Base-by-base conservation (phyloP, 2,329 filamentous ascomycete genomes). In the Pochonia chlamydosporia region DNA sequence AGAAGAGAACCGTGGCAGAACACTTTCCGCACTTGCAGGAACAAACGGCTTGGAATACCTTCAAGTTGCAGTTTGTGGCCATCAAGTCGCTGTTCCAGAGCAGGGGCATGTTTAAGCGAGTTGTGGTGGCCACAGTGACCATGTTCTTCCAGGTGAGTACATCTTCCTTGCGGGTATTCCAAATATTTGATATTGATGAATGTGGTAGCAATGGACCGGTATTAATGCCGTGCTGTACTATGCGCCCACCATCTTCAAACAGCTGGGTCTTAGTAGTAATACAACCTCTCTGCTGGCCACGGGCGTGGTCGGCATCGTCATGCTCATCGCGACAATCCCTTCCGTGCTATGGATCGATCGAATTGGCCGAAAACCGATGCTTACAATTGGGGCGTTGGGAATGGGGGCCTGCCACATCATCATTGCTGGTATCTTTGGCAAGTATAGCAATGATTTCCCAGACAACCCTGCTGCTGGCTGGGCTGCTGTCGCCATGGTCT, bases 401-500 rank as follows among this genome's bases (percentile, higher is more conserved):
- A 89, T 89, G 84, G 81, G 74, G 2, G 53, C 73, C 4, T 87
- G 81, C 57, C 85, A 88, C 59, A 78, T 89, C 54, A 84, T 89
- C 56, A 82, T 89, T 47, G 84, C 84, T 1, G 73, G 80, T 33
- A 85, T 89, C 49, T 75, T 84, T 4, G 86, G 81, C 30, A 78
- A 72, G 52, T 81, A 83, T 58, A 66, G 79, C n/a, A 59, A 79
- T 52, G 64, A 72, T 3, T 90, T 84, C 72, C 60, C 64, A 0
- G 59, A 68, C 0, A 75, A 89, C 51, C 56, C 63, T 6, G 77
- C 75, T 0, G 82, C 84, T 0, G 85, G 85, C 1, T 90, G 87
- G 87, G 85, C 84, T 0, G 83, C 75, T 5, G 71, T 75, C 2
- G 67, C 61, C 44, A 84, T 87, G 78, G 80, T 87, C 8, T 89